Base-by-base conservation (phyloP, 176 grass and related monocot genomes). In the Panicum miliaceum region DNA sequence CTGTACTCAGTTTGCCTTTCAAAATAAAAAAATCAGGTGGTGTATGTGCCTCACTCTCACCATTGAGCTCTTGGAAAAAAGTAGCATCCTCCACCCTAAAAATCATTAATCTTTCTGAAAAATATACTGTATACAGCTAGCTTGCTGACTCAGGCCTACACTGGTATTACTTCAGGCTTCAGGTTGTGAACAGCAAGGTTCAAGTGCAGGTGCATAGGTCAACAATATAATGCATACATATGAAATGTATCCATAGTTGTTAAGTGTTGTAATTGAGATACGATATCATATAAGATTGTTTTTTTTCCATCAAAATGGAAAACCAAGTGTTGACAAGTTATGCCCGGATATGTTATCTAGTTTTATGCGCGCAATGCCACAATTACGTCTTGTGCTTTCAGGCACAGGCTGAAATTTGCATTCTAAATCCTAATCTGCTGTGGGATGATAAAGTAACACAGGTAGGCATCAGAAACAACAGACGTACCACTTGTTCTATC, bases 401-500 rank as follows among this genome's bases (percentile, higher is more conserved):
- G 20, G 16, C 6, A 53, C 14, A 53, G 51, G 18, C 51, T 53
- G 16, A 53, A 19, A 20, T 29, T 42, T 73, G 40, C 3, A 58
- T 6, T 68, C 8, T 27, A 42, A 42, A 9, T 42, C 41, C 41
- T 47, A 71, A 23, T 59, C 25, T 12, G 16, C 15, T 26, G 1
- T 48, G 41, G 23, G 22, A 22, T 41, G 25, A 32, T n/a, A 73
- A 52, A 38, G 16, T 40, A 74, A n/a, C 6, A 64, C 40, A 20
- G 38, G 36, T 22, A 79, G 19, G 12, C 7, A 65, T 50, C 26
- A 57, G 11, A 66, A 80, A 12, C 18, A 65, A 22, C 4, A 62
- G 22, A 69, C 77, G 36, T 50, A 50, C 91, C 89, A 50, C 85
- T 86, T 57, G 67, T 72, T 35, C 60, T 61, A 27, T 86, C 72